phyloP scores from a whole-genome alignment of 192 early-diverging fungal genomes.

The Helicostylum pulchrum region DNA sequence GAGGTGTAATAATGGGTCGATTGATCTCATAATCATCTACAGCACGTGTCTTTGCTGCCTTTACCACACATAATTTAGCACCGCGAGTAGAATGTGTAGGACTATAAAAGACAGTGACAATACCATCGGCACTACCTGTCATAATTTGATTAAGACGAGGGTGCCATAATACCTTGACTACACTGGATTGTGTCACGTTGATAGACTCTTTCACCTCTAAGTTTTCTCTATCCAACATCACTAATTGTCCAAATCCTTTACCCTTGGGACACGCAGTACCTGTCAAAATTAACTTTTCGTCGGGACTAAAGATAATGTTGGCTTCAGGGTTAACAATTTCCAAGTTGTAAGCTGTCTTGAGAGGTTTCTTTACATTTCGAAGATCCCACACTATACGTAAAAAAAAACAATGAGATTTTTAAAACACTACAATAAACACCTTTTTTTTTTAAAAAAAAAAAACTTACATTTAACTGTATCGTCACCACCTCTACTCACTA shows the following conservation, averaged over 20 bases:
- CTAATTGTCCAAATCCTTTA: slow-evolving; percentile 60
- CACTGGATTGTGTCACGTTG: slow-evolving; percentile 55
- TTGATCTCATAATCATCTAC: slow-evolving; percentile 61
- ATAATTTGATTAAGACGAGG: slow-evolving; percentile 82
- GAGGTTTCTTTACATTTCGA: slow-evolving; percentile 66
- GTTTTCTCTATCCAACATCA: slow-evolving; percentile 62
- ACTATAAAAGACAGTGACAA: slow-evolving; percentile 75
- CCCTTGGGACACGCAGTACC: slow-evolving; percentile 75
- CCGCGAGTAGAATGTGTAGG: slow-evolving; percentile 65
- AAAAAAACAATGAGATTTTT: not conserved
- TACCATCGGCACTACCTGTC: slow-evolving; percentile 72
- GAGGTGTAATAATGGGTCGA: slow-evolving; percentile 82
- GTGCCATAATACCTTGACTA: slow-evolving; percentile 84
- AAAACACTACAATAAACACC: not conserved
- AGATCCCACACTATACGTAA: slow-evolving; percentile 78
- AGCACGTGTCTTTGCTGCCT: slow-evolving; percentile 61
- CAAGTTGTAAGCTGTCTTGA: slow-evolving; percentile 54
- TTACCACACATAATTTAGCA: slow-evolving; percentile 65
- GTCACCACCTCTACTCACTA: slow-evolving; percentile 80
- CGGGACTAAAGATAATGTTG: slow-evolving; percentile 82
- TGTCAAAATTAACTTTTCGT: slow-evolving; percentile 73
- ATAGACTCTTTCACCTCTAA: slow-evolving; percentile 51
- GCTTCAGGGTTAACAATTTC: slow-evolving; percentile 67
- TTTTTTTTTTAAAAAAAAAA: not conserved
- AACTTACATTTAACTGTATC: slow-evolving; percentile 76